A percentile compares a stretch with the other conserved stretches of the same genome.
Conservation (phyloP, 2,329 filamentous ascomycete genomes). For the Hawksworthiomyces lignivorus region DNA sequence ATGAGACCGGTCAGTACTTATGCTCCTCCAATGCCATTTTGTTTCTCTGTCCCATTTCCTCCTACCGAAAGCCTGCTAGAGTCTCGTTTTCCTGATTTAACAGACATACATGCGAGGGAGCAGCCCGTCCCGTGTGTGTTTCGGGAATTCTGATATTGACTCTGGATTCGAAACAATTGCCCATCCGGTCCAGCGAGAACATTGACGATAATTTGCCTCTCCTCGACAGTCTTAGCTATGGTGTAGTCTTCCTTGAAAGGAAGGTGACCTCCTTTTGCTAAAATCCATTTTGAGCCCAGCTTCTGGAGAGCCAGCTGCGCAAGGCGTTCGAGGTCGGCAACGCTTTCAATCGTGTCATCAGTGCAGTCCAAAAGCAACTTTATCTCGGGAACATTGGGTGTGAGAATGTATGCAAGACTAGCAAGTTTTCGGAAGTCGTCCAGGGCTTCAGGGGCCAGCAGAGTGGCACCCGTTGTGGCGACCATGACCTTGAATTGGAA, state of each 20-base stretch:
- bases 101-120: conserved; percentile 68
- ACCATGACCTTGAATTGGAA: conserved; percentile 69
- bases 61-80: no score
- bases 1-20: neutral
- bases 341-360: conserved; percentile 36
- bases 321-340: conserved; percentile 61
- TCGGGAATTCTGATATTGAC: conserved; percentile 60
- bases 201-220: conserved; percentile 65
- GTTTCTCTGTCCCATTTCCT: no score
- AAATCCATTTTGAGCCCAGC: conserved; percentile 70
- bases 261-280: conserved; percentile 87
- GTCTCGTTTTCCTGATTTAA: no score
- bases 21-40: no score
- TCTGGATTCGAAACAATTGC: conserved; percentile 56
- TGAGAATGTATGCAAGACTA: conserved; percentile 59
- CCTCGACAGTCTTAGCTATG: conserved; percentile 48
- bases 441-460: conserved; percentile 61
- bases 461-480: conserved; percentile 65
- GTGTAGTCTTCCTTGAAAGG: conserved; percentile 60
- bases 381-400: conserved; percentile 73
- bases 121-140: conserved; percentile 96
- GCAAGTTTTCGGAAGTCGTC: conserved; percentile 54
- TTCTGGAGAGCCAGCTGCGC: conserved; percentile 53
- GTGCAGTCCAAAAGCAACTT: conserved; percentile 50
- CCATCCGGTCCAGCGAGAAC: conserved; percentile 57